Evolutionary conservation across 148 eudicot genomes (phyloP).

Genomic region (Oxyria digyna): DNA sequence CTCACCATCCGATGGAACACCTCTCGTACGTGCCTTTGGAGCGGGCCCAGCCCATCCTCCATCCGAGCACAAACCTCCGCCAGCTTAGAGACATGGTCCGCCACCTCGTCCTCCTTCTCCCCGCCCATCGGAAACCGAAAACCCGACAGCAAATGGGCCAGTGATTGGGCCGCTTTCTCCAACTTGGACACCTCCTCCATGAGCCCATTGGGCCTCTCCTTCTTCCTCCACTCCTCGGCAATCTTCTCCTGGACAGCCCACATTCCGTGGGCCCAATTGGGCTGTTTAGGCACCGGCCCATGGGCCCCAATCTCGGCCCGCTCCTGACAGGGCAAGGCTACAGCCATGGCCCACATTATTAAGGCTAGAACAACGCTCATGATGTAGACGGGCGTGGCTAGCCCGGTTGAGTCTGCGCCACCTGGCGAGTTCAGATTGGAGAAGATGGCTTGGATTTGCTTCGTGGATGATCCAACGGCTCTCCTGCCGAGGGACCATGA

Average conservation of each 20-base stretch:
- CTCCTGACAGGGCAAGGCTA: conserved; percentile 81
- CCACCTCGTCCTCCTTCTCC: conserved; percentile 55
- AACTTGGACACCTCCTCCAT: conserved; percentile 61
- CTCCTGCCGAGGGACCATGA: conserved; percentile 68
- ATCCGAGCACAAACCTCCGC: conserved; percentile 50
- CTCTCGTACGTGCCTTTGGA: conserved; percentile 65
- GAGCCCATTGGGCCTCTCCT: conserved; percentile 72
- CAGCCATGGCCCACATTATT: conserved; percentile 77
- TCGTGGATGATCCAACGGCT: conserved; percentile 62
- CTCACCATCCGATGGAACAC: conserved; percentile 86
- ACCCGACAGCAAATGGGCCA: conserved; percentile 37
- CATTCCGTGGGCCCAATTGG: conserved; percentile 54
- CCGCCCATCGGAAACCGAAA: conserved; percentile 62
- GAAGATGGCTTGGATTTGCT: conserved; percentile 68
- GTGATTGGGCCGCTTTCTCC: conserved; percentile 37
- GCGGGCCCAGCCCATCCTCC: conserved; percentile 70
- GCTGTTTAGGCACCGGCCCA: conserved; percentile 43
- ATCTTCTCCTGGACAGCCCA: conserved; percentile 66
- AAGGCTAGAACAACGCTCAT: conserved; percentile 62
- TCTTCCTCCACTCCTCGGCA: conserved; percentile 84
- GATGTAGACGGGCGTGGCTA: conserved; percentile 51
- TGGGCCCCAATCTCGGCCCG: conserved; percentile 58
- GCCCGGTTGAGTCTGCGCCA: conserved; percentile 50
- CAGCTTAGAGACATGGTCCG: conserved; percentile 43
- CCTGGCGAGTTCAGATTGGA: conserved; percentile 64